These are phyloP conservation scores for Aspergillus clavatus DNA, from an alignment of 2,329 filamentous ascomycete species.

Conservation along the genomic window DNA sequence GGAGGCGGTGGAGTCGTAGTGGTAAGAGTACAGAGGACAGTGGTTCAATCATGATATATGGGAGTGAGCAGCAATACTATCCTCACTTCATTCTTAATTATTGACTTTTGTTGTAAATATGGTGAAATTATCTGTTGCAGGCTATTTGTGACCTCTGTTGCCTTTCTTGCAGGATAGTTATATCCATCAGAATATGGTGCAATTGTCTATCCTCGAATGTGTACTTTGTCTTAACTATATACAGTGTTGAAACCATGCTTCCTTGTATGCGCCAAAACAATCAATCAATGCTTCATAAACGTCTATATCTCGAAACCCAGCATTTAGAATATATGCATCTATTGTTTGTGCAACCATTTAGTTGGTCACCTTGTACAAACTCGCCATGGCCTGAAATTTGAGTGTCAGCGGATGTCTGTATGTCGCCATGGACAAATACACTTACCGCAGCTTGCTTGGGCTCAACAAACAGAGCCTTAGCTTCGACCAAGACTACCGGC, in stretches of 20 bases:
- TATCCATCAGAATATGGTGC: neutral
- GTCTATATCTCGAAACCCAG: neutral
- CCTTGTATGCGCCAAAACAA: constrained; percentile 9
- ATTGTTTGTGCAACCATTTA: neutral
- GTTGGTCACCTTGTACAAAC: constrained; percentile 22
- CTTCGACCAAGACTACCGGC: constrained; percentile 69
- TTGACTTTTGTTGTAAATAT: too few relatives aligned
- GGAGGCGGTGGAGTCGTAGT: neutral
- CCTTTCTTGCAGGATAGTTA: too few relatives aligned
- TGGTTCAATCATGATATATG: neutral
- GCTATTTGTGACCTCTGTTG: too few relatives aligned
- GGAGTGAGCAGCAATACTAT: too few relatives aligned
- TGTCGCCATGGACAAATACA: constrained; percentile 17
- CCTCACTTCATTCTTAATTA: too few relatives aligned
- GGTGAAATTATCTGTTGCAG: too few relatives aligned
- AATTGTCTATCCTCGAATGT: neutral
- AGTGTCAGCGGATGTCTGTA: neutral
- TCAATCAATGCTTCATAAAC: neutral
- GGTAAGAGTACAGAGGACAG: too few relatives aligned
- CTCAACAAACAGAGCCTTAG: constrained; percentile 81
- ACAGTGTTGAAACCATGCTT: neutral
- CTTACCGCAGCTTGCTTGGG: constrained; percentile 74
- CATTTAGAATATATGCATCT: neutral
- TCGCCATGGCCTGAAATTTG: constrained; percentile 17
- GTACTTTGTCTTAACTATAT: neutral